phyloP scores from a whole-genome alignment of 1,284 basidiomycete species.

The Cryptococcus jaspeensis region DNA sequence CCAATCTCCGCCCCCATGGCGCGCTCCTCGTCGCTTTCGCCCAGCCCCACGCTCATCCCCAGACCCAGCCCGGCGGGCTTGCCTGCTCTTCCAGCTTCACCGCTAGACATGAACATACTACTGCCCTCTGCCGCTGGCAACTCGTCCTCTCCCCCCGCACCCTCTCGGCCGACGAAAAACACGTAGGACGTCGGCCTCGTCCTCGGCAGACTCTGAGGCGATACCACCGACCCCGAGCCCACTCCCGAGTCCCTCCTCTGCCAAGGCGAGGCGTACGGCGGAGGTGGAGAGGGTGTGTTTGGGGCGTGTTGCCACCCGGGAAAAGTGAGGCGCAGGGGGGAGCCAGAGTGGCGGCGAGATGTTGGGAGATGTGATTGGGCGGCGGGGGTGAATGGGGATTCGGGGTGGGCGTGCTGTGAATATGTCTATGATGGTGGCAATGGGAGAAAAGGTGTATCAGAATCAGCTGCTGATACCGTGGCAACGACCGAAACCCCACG shows the following conservation, averaged over 20 bases:
- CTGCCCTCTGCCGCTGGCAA: neutral
- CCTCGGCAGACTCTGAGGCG: neutral
- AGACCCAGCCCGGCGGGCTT: neutral
- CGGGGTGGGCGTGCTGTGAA: too few relatives aligned
- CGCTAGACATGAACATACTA: neutral
- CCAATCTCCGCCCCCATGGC: neutral
- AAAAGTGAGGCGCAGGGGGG: neutral
- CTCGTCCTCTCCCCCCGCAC: neutral
- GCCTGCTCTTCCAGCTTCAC: neutral
- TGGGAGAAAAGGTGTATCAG: too few relatives aligned
- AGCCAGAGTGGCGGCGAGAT: too few relatives aligned
- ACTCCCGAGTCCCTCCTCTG: neutral
- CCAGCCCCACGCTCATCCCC: neutral
- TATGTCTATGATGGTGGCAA: too few relatives aligned
- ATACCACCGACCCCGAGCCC: too few relatives aligned
- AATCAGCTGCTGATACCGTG: too few relatives aligned
- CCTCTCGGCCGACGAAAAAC: neutral
- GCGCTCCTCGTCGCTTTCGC: neutral
- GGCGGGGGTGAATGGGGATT: too few relatives aligned
- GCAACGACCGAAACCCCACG: too few relatives aligned
- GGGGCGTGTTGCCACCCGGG: neutral
- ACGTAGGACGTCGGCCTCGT: neutral
- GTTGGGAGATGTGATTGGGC: too few relatives aligned
- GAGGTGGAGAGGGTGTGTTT: slow-evolving; percentile 5
- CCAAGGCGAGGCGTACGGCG: neutral